Evolutionary conservation across 306 rosid genomes (phyloP), one percentile per base, ranked within the genome.

Genomic region (Spatholobus suberectus): DNA sequence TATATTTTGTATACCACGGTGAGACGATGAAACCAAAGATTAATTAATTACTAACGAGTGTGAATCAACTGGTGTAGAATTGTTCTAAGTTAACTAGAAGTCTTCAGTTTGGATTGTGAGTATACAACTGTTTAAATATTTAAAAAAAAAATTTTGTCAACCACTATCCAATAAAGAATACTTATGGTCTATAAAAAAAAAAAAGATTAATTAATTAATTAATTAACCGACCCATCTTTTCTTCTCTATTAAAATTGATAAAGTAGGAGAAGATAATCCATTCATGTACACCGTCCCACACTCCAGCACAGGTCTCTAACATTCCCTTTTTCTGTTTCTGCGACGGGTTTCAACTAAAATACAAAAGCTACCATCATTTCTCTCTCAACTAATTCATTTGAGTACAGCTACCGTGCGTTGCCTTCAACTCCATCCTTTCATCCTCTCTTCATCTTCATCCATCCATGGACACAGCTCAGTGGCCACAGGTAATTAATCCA

Each of bases 381-480:
- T 67, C 71, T 29, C 41, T 43, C 75, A 3, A 0, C 29, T 41
- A n/a, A n/a, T n/a, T n/a, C n/a, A n/a, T n/a, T n/a, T n/a, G n/a
- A n/a, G n/a, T n/a, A n/a, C n/a, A n/a, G n/a, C n/a, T n/a, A n/a
- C n/a, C n/a, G n/a, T n/a, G n/a, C n/a, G n/a, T n/a, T n/a, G n/a
- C 35, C 35, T 61, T 59, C 65, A 47, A 46, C 79, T 58, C 5
- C 46, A 67, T n/a, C 23, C 7, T 8, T 24, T 24, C 8, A 21
- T 10, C 6, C 5, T 57, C 63, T 20, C 73, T 41, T 47, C 68
- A 69, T 40, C 2, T 21, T 83, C 88, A 27, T 85, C 82, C 82
- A 76, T 83, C 88, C 92, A 93, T 93, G 97, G 93, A 93, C 75
- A 88, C 93, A 70, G 87, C 94, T 90, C 93, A 89, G 34, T 93